Evolutionary conservation across 179 eudicot genomes (phyloP), one percentile per base, ranked within the genome.

Genomic region (Carnegiea gigantea): DNA sequence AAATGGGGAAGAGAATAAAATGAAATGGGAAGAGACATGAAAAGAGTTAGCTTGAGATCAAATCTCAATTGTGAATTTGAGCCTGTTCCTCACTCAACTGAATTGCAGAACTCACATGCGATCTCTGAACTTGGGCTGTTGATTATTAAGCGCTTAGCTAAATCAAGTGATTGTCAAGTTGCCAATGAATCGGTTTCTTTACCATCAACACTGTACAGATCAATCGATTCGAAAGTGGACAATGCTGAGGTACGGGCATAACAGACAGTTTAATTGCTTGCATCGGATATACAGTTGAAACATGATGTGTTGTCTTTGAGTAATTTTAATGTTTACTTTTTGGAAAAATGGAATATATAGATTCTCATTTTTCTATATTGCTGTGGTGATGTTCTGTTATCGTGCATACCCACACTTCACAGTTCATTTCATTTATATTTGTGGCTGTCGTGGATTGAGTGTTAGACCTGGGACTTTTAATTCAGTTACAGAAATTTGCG

Each of bases 111-210:
- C 77, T 93, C 93, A 28, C 84, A 94, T 85, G 97, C 91, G 59
- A 88, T 96, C 60, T 94, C 97, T 82, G 98, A 94, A 77, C 89
- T 96, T 84, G 98, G 98, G 75, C 83, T 94, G 67, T 73, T 91
- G 84, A 84, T 96, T 73, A 83, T 86, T 64, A 93, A 94, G 87
- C 95, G 88, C 67, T 85, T 96, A 53, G 87, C 82, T 77, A 89
- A 86, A 20, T 83, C 89, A 83, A 92, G 86, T 57, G 92, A 84
- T 80, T 82, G 77, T 79, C 86, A 79, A 36, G 89, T 84, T 81
- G 82, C 76, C 23, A 80, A 43, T 43, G 86, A 84, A 70, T 82
- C 93, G 57, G 87, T 93, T 76, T 80, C 88, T 75, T 84, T 96
- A 76, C 98, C 98, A 57, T 76, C 89, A 49, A 30, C 72, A 81